A percentile compares a stretch with the other conserved stretches of the same genome.
phyloP scores from a whole-genome alignment of 352 stramenopile species.

The Achlya hypogyna region DNA sequence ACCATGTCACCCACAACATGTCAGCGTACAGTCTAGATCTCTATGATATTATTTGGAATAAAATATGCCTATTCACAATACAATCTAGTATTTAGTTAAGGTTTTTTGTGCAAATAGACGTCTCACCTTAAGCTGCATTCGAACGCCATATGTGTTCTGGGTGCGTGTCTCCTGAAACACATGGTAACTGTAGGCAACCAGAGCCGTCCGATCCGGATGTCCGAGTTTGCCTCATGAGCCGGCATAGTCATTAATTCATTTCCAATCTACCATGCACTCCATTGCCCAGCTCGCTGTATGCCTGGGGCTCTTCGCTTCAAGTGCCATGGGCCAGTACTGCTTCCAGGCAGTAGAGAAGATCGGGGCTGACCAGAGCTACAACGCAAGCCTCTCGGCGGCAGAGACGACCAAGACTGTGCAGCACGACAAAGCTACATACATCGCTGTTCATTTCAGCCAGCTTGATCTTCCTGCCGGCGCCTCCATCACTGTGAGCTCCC shows the following conservation, averaged over 20 bases:
- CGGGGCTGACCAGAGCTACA: not conserved
- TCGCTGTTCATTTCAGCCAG: constrained; percentile 8
- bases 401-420: not conserved
- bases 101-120: too few species aligned
- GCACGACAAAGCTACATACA: not conserved
- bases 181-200: too few species aligned
- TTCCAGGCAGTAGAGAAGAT: not conserved
- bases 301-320: not conserved
- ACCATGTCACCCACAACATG: too few species aligned
- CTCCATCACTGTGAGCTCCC: not conserved
- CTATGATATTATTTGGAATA: too few species aligned
- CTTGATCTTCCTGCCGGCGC: constrained; percentile 1
- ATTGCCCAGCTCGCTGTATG: not conserved
- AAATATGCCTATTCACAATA: too few species aligned
- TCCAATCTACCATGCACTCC: not conserved
- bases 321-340: not conserved
- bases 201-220: not conserved
- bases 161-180: too few species aligned
- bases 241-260: too few species aligned
- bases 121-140: too few species aligned
- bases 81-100: too few species aligned
- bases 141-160: too few species aligned
- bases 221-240: too few species aligned
- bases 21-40: too few species aligned
- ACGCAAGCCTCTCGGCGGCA: not conserved